Conservation (phyloP, 345 rosid species). For the Pistacia integerrima region DNA sequence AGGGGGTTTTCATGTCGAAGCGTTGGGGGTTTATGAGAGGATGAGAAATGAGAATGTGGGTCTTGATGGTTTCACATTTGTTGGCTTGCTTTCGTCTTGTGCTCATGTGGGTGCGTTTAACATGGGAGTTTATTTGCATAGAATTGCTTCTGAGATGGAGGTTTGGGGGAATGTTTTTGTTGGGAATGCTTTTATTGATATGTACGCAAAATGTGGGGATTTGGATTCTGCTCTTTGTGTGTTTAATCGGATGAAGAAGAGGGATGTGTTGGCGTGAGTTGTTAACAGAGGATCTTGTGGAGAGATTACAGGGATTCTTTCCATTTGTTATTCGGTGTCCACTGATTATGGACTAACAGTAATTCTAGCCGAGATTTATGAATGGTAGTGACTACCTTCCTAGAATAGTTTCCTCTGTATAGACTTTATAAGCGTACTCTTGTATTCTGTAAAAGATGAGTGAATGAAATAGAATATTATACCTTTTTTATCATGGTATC, state of each 20-base stretch:
- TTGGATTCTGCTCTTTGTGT: conserved; percentile 45
- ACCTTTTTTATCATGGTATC: too few species aligned
- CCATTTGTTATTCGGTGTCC: too few species aligned
- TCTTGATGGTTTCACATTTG: conserved; percentile 47
- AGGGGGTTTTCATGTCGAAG: conserved; percentile 42
- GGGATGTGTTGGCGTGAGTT: conserved; percentile 51
- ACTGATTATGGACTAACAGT: too few species aligned
- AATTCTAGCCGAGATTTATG: too few species aligned
- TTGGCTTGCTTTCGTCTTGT: conserved; percentile 65
- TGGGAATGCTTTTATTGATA: conserved; percentile 65
- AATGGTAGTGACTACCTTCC: too few species aligned
- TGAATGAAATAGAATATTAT: too few species aligned
- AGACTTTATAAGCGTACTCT: too few species aligned
- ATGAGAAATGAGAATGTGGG: conserved; percentile 44
- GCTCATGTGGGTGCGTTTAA: conserved; percentile 58
- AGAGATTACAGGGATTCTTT: too few species aligned
- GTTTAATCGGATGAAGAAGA: conserved; percentile 43
- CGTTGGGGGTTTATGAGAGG: conserved; percentile 35
- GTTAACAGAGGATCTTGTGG: too few species aligned
- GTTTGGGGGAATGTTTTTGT: conserved; percentile 40
- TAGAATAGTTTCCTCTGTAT: too few species aligned
- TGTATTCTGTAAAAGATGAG: too few species aligned
- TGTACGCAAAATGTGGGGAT: conserved; percentile 68
- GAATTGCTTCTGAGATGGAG: conserved; percentile 35
- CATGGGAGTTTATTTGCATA: conserved; percentile 48